Conservation (phyloP, 192 early-diverging fungal species). For the Martensiomyces pterosporus region DNA sequence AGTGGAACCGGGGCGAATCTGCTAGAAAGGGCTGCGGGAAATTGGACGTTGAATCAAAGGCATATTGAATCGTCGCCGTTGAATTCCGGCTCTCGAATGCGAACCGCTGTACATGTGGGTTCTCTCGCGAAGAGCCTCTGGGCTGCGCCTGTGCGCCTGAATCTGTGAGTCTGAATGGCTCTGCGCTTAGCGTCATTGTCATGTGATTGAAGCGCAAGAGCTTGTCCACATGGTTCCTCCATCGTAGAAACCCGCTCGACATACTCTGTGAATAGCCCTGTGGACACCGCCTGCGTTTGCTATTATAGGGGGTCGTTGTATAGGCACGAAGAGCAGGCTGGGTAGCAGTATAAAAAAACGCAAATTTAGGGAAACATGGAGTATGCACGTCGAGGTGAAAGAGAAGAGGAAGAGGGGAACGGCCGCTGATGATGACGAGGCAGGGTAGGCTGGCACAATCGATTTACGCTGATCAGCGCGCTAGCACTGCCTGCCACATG, state of each 20-base stretch:
- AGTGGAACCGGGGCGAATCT: slow-evolving; percentile 44
- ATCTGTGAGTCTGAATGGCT: slow-evolving; percentile 26
- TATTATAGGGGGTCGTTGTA: no score
- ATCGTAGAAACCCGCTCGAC: slow-evolving; percentile 45
- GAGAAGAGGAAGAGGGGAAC: no score
- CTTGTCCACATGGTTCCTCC: slow-evolving; percentile 48
- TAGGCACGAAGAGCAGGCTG: no score
- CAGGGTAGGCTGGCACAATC: no score
- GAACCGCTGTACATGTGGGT: slow-evolving; percentile 13
- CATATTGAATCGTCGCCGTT: slow-evolving; percentile 47
- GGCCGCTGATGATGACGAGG: no score
- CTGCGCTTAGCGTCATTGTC: slow-evolving; percentile 46
- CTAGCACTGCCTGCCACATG: no score
- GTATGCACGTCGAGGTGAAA: no score
- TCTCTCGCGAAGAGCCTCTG: slow-evolving; percentile 1
- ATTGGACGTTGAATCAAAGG: slow-evolving; percentile 44
- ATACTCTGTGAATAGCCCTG: no score
- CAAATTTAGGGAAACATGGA: no score
- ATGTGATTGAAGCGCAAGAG: slow-evolving; percentile 51
- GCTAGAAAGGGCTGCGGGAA: slow-evolving; percentile 47
- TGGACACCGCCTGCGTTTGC: no score
- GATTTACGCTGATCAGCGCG: no score
- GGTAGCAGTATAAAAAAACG: no score
- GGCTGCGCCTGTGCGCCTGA: slow-evolving; percentile 15
- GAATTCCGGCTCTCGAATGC: slow-evolving; percentile 9